Evolutionary conservation across 768 basidiomycete genomes (phyloP), one percentile per base, ranked within the genome.

Genomic region (Leccinum imitatum): DNA sequence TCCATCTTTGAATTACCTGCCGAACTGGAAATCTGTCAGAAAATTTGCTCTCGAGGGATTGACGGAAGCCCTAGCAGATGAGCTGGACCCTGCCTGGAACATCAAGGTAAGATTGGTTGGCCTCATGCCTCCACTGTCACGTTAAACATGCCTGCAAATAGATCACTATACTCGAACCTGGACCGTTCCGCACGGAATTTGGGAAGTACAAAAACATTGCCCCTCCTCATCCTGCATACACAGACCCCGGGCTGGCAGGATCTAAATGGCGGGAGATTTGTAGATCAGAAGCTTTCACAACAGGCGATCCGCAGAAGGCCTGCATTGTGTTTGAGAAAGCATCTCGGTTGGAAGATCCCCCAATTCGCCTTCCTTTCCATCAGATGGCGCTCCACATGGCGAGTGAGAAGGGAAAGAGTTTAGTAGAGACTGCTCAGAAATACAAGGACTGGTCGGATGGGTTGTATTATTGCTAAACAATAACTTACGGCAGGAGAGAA

Each of bases 1-100:
- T 44, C 44, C 1, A 13, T 46, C 41, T 47, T 31, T 6, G n/a
- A 8, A 5, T 14, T 25, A 30, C 35, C 41, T 37, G 41, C 3
- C 1, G 1, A 33, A 10, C 33, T 56, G 44, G 35, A 27, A 11
- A 3, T 21, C 25, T 5, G 14, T 35, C 27, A 69, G 65, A 31
- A 64, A 69, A 55, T 60, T 37, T 7, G 76, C 72, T 2, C 23
- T 73, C 14, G 75, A 74, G 55, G 74, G 63, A 3, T 54, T 73
- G 21, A 73, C 64, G 1, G 66, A 74, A 56, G 56, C 67, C 7
- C 64, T 65, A 11, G 50, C 17, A 9, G 7, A 6, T 3, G 64
- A 62, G 39, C 37, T 65, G 14, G 53, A 19, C 51, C 65, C 56
- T 30, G 54, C 56, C 2, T 73, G 63, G 70, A 65, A 63, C 52